Base-by-base conservation (phyloP, 2,329 filamentous ascomycete species). In the Aschersonia sp. region DNA sequence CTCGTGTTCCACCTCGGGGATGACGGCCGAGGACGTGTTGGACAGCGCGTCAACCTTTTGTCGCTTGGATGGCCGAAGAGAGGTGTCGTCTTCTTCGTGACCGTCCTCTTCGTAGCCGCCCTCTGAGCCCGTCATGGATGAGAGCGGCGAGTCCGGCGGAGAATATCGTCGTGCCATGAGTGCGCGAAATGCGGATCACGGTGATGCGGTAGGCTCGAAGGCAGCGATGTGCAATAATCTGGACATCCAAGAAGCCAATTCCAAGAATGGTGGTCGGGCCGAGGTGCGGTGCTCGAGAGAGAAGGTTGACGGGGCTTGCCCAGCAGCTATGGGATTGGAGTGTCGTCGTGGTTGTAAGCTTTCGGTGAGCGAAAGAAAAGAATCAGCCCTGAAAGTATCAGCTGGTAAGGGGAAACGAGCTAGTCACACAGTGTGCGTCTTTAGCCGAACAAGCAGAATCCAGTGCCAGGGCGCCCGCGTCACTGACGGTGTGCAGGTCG, bases 111-210 rank as follows among this genome's bases (percentile, higher is more conserved):
- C 69, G 47, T 67, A 72, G 20, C 63, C 65, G 46, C 64, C 65
- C 46, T 71, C 70, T 20, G 50, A 51, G 44, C 67, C 68, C 4
- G 69, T 67, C 57, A 71, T 63, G 4, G 70, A 72, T 31, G 71
- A 74, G 4, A 72, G 62, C 30, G 71, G 70, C 35, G 70, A 73
- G 48, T 73, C 70, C 10, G 64, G 61, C 40, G 64, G 65, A 31
- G 65, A 65, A 48, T 60, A 64, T 47, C 59, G 58, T 54, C 60
- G 62, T 50, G 61, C 58, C 64, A 66, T 66, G 48, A 53, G 56
- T 48, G 58, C 20, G 40, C 40, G 40, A 9, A 28, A 9, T 6
- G 10, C 40, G 40, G 20, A 6, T 38, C 12, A 7, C 7, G 7
- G 35, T 38, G 35, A 38, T 12, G 35, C 7, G 20, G 20, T 20